Evolutionary conservation across 2,329 filamentous ascomycete species (phyloP), one percentile per base, ranked within the genome.

Genomic region (Ambrosiella cleistominuta): DNA sequence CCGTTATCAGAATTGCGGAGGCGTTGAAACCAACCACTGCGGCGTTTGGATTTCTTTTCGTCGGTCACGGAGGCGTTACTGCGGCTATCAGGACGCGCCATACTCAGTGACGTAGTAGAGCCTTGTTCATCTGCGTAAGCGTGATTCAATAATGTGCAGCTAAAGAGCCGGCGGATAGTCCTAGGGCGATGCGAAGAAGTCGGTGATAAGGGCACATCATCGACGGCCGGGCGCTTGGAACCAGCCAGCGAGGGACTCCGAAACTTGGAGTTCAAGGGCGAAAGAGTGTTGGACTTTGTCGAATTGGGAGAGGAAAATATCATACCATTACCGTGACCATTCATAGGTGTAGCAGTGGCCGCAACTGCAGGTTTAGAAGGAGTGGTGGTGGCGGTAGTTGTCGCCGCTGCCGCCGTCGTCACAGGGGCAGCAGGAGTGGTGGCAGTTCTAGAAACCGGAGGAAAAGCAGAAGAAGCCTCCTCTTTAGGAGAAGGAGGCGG

Each of bases 11-110:
- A 59, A 39, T 70, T 69, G 59, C 75, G 72, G 64, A 81, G 70
- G 60, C 77, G 73, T 63, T 74, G 73, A 64, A 82, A 81, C 78
- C 78, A 82, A 44, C 77, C 76, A 64, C 78, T 81, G 63, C 70
- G 70, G 60, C 79, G 75, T 66, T 73, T 80, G 61, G 74, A 68
- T 66, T 77, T 79, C 63, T 73, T 75, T 38, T 78, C 76, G 62
- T 72, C 62, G 15, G 17, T 35, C 57, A 75, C 66, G 64, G 74
- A 76, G 61, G 67, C 70, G 58, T 72, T 71, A 62, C 74, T 72
- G 61, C 74, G 75, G 66, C 77, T 81, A 56, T 70, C 69, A 3
- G 78, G 78, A 47, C 77, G 71, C 57, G 63, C 65, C 9, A 44
- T 42, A 36, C 52, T 27, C 38, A 59, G 60, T 35, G 56, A 47